phyloP scores from a whole-genome alignment of 2,329 filamentous ascomycete species.

The Coniochaeta sp. region DNA sequence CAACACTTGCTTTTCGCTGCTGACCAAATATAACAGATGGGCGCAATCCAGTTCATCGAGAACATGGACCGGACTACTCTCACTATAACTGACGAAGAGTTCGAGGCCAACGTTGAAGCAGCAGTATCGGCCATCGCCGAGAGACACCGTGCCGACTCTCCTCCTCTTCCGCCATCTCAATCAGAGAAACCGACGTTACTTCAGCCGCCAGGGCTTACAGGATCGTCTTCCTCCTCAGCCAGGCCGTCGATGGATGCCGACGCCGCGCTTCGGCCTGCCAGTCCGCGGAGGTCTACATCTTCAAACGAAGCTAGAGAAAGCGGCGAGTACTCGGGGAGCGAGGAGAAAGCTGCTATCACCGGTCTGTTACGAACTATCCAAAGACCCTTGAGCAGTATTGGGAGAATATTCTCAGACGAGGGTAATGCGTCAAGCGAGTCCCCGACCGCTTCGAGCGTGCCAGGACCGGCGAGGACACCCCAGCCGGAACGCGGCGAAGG shows the following conservation, averaged over 20 bases:
- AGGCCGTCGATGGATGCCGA: constrained; percentile 36
- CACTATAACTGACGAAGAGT: constrained; percentile 90
- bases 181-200: constrained; percentile 34
- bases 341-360: constrained; percentile 75
- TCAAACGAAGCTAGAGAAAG: constrained; percentile 32
- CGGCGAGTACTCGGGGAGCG: constrained; percentile 39
- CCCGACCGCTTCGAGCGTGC: constrained; percentile 20
- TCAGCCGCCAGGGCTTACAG: constrained; percentile 21
- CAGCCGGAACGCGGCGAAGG: constrained; percentile 25
- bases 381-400: constrained; percentile 82
- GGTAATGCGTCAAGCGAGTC: constrained; percentile 19
- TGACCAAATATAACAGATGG: constrained; percentile 51
- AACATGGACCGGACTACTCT: constrained; percentile 89
- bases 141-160: constrained; percentile 59
- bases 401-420: constrained; percentile 83
- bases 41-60: constrained; percentile 93
- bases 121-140: constrained; percentile 94
- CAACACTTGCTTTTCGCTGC: neutral
- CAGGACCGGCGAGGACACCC: constrained; percentile 27
- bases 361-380: constrained; percentile 88
- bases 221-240: constrained; percentile 40
- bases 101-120: constrained; percentile 92
- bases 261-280: constrained; percentile 20
- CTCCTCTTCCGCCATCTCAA: constrained; percentile 31
- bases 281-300: constrained; percentile 45